phyloP scores from a whole-genome alignment of 78 protist species.

The Dictyostelium brefeldianum region DNA sequence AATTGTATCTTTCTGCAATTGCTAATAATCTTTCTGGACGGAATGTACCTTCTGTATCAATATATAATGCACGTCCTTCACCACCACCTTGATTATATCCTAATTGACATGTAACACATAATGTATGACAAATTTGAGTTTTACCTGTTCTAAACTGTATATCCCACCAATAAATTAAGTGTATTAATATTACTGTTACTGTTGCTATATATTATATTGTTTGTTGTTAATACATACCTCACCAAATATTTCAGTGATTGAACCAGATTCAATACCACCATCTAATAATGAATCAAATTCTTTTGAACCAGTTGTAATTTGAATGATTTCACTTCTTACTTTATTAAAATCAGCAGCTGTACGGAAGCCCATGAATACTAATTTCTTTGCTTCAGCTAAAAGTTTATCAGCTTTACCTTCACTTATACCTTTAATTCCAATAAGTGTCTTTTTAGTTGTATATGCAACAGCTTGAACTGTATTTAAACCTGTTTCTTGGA shows the following conservation, averaged over 20 bases:
- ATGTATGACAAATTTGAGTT: constrained; percentile 99
- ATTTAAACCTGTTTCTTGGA: constrained; percentile 95
- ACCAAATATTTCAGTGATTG: constrained; percentile 99
- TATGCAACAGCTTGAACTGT: constrained; percentile 97
- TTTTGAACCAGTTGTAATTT: constrained; percentile 96
- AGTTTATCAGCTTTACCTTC: constrained; percentile 99
- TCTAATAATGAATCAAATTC: constrained; percentile 96
- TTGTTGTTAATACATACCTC: too few species aligned
- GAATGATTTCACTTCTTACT: constrained; percentile 84
- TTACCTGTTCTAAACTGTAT: constrained; percentile 96
- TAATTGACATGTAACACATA: constrained; percentile 98
- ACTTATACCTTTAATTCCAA: constrained; percentile 95
- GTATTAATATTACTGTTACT: too few species aligned
- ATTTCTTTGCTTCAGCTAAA: constrained; percentile 91
- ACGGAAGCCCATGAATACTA: constrained; percentile 96
- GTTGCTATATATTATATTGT: too few species aligned
- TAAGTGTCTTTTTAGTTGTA: constrained; percentile 91
- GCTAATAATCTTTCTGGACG: constrained; percentile 98
- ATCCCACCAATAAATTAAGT: too few species aligned
- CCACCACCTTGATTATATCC: constrained; percentile 95
- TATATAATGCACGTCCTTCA: constrained; percentile 99
- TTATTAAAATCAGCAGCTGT: constrained; percentile 96
- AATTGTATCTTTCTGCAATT: constrained; percentile 95
- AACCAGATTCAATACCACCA: constrained; percentile 99
- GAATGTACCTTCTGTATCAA: constrained; percentile 99